A percentile compares a stretch with the other conserved stretches of the same genome.
Conservation (phyloP, 1,284 basidiomycete species). For the Prillingera fragicola region DNA sequence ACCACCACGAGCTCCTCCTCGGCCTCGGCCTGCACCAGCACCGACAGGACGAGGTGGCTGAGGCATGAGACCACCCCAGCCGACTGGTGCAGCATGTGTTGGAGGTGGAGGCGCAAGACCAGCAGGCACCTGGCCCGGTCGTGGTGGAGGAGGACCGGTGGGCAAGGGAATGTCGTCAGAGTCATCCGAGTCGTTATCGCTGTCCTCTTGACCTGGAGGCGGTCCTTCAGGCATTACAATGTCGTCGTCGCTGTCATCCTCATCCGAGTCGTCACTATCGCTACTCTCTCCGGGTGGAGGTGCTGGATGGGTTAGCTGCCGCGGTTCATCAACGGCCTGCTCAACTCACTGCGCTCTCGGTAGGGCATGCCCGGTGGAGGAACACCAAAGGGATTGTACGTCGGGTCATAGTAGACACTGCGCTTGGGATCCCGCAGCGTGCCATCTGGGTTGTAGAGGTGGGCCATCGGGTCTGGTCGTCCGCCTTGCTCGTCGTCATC, state of each 20-base stretch:
- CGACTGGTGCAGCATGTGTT: background rate
- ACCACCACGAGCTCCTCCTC: too few species aligned
- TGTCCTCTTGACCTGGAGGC: slow-evolving; percentile 53
- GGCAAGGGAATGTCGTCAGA: slow-evolving; percentile 51
- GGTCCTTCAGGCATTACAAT: slow-evolving; percentile 80
- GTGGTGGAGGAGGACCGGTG: slow-evolving; percentile 43
- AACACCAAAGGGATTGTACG: slow-evolving; percentile 92
- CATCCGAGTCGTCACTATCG: slow-evolving; percentile 29
- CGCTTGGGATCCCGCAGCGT: slow-evolving; percentile 77
- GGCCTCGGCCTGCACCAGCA: too few species aligned
- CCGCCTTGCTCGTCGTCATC: slow-evolving; percentile 41
- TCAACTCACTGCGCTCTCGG: slow-evolving; percentile 69
- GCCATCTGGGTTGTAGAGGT: slow-evolving; percentile 70
- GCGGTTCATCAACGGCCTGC: background rate
- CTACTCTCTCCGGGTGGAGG: slow-evolving; percentile 47
- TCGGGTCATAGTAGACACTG: slow-evolving; percentile 85
- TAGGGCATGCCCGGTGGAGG: slow-evolving; percentile 96
- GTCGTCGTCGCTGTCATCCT: slow-evolving; percentile 58
- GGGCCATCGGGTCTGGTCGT: slow-evolving; percentile 17
- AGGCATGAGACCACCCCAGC: slow-evolving; percentile 10
- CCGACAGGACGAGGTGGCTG: too few species aligned
- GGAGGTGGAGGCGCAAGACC: slow-evolving; percentile 14
- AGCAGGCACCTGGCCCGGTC: background rate
- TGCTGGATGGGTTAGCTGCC: too few species aligned
- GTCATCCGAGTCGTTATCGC: slow-evolving; percentile 37